Evolutionary conservation across 139 green algal genomes (phyloP).

Genomic region (Tetradesmus obliquus): DNA sequence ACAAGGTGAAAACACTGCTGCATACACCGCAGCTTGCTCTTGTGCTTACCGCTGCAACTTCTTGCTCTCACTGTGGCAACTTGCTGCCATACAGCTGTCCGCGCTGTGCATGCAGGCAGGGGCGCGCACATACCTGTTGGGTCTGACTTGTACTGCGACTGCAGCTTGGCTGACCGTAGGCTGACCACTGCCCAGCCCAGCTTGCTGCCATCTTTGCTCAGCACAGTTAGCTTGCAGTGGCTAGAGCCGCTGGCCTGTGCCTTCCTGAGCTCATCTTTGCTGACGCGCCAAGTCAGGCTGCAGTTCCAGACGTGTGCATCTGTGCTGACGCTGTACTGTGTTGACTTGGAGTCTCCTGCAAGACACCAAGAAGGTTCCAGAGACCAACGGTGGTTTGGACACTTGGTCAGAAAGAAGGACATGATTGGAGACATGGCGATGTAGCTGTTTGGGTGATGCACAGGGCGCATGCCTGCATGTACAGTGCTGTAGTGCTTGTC

Average conservation of each 20-base stretch:
- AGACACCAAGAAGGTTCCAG: constrained; percentile 34
- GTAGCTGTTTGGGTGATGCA: neutral
- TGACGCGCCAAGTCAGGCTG: constrained; percentile 53
- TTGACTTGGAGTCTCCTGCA: constrained; percentile 49
- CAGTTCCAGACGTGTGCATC: constrained; percentile 59
- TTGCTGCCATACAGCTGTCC: neutral
- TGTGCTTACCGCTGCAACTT: neutral
- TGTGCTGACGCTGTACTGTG: constrained; percentile 52
- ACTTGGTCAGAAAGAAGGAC: neutral
- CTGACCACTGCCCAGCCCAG: constrained; percentile 71
- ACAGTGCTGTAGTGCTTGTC: neutral
- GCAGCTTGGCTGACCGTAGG: constrained; percentile 63
- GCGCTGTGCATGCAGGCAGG: neutral
- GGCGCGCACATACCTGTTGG: constrained; percentile 47
- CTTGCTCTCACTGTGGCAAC: neutral
- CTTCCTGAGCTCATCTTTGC: constrained; percentile 51
- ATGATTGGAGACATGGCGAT: neutral
- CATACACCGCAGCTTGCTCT: neutral
- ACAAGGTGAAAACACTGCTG: too few relatives aligned
- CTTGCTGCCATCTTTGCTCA: constrained; percentile 50
- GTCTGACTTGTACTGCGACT: constrained; percentile 58
- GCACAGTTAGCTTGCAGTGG: constrained; percentile 55
- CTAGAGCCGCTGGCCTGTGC: constrained; percentile 44
- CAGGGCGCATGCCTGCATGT: neutral
- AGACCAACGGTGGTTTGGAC: neutral